These are phyloP conservation scores for Eucalyptus erythrocorys DNA, from an alignment of 345 rosid genomes.

Conservation along the genomic window DNA sequence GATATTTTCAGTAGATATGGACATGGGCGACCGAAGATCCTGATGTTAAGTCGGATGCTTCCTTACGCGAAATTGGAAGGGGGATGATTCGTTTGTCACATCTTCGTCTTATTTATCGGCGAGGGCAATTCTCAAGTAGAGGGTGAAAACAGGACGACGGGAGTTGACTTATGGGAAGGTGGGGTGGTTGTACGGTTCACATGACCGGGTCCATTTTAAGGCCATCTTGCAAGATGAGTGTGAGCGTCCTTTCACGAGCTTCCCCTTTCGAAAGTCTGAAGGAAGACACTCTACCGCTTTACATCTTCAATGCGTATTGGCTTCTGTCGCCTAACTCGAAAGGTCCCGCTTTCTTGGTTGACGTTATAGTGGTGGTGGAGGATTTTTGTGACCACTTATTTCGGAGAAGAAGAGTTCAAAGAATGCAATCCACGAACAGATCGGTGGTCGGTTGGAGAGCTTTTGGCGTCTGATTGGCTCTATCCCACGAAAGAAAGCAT, in stretches of 20 bases:
- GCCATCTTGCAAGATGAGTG: not conserved
- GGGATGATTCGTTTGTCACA: not conserved
- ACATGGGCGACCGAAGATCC: not conserved
- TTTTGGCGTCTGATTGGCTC: not conserved
- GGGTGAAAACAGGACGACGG: not conserved
- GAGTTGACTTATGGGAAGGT: not conserved
- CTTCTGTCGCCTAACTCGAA: not conserved
- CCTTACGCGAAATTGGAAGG: not conserved
- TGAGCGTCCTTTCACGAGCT: not conserved
- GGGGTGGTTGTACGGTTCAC: not conserved
- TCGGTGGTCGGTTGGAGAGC: not conserved
- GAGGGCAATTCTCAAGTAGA: not conserved
- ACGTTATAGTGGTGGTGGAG: not conserved
- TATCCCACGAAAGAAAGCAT: not conserved
- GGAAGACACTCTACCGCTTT: not conserved
- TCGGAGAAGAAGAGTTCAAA: not conserved
- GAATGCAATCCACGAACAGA: not conserved
- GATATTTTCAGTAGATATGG: not conserved
- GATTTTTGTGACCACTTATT: not conserved
- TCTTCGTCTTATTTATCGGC: not conserved
- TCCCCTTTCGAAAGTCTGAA: not conserved
- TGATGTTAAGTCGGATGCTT: not conserved
- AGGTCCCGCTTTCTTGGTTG: not conserved
- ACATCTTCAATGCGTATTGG: not conserved
- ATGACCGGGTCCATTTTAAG: not conserved